Evolutionary conservation across 139 green algal genomes (phyloP).

Genomic region (Chlamydomonas sp.): DNA sequence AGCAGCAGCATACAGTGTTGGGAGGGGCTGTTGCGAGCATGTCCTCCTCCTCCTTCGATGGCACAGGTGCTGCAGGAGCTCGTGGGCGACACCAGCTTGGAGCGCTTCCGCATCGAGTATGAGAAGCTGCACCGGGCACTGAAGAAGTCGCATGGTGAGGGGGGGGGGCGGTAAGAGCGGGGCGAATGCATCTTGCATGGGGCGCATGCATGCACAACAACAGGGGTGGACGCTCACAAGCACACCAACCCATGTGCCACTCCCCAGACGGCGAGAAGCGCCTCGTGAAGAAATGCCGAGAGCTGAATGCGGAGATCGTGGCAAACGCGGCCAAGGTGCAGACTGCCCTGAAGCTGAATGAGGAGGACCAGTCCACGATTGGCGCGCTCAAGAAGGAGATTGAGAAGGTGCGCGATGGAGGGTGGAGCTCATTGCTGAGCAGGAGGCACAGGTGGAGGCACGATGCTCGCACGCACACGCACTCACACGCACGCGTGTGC

Average conservation of each 20-base stretch:
- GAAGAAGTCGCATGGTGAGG: conserved; percentile 77
- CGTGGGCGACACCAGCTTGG: conserved; percentile 60
- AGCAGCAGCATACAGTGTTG: neutral
- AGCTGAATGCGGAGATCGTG: conserved; percentile 85
- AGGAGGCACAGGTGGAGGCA: no score
- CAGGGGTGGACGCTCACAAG: neutral
- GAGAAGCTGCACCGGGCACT: conserved; percentile 82
- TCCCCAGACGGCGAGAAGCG: conserved; percentile 74
- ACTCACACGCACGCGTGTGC: no score
- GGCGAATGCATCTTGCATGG: neutral
- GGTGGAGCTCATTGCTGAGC: conserved; percentile 65
- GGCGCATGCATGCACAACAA: conserved; percentile 1
- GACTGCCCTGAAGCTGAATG: conserved; percentile 79
- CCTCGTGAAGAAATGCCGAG: conserved; percentile 76
- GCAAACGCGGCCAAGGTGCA: conserved; percentile 82
- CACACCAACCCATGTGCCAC: neutral
- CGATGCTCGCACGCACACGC: no score
- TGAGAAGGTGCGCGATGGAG: conserved; percentile 89
- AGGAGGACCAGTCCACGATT: conserved; percentile 86
- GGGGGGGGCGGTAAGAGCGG: neutral
- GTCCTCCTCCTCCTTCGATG: neutral
- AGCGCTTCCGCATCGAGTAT: conserved; percentile 79
- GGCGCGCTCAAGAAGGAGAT: conserved; percentile 82
- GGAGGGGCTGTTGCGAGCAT: neutral
- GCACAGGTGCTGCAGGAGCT: conserved; percentile 75